Base-by-base conservation (phyloP, 169 alveolate species). In the Plasmodium fragile region DNA sequence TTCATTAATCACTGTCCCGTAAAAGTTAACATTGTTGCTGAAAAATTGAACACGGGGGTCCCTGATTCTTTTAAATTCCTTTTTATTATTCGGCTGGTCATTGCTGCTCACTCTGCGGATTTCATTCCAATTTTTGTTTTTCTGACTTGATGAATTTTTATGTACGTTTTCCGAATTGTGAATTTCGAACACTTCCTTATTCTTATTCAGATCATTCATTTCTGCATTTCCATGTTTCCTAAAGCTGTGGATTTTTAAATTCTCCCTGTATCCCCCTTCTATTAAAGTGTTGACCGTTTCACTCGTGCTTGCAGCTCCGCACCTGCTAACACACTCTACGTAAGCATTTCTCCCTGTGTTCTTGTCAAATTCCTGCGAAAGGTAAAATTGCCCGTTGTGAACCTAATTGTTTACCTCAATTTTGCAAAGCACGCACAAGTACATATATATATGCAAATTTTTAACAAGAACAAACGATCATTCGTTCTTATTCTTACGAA, bases 11-110 rank as follows among this genome's bases (percentile, higher is more conserved):
- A 59, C 72, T 28, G 92, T 93, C 72, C 55, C 92, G 78, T 71
- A 94, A 94, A 72, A 94, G 79, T 81, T 89, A 39, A 89, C 81
- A 89, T 89, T 89, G 43, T 89, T 89, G 81, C 94, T 89, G 49
- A 77, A 75, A 53, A 89, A 89, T 25, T 89, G 72, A 55, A 55
- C 18, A 78, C 72, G 87, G 25, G 70, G 36, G 32, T 79, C 90
- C 32, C 81, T 65, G 70, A 59, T 89, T 78, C 28, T 79, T 52
- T 89, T 89, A 28, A 89, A 30, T 25, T 78, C 71, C 25, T 77
- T 89, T 39, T 89, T 89, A 78, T 53, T 89, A 4, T 78, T 72
- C 65, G 32, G 39, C 7, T 78, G 87, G 70, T 89, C 43, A 69
- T 65, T 78, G 18, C 78, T 89, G 73, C 94, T 89, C 85, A 89